Base-by-base conservation (phyloP, 371 early-diverging fungal species). In the Sporodiniella umbellata region DNA sequence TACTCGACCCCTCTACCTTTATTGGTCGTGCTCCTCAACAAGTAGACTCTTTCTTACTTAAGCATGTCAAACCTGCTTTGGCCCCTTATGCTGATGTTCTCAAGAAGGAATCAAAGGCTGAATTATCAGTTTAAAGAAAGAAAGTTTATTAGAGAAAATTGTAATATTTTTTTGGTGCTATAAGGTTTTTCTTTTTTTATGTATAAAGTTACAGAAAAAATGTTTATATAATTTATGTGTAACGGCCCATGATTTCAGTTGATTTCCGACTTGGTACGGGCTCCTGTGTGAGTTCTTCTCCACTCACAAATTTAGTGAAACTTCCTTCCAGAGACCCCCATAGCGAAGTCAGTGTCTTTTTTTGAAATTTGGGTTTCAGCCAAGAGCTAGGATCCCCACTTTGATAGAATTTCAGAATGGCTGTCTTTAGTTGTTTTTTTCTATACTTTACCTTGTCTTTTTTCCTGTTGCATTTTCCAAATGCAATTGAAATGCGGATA, bases 1-100 rank as follows among this genome's bases (percentile, higher is more conserved):
- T 98, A 28, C 75, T 98, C 63, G 92, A 95, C 44, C 95, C 96
- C 5, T 78, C 81, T 26, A 95, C 97, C 8, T 98, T 98, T 62
- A 86, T 91, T 52, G 98, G 98, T 26, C 83, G 96, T 53, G 97
- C 98, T 25, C 95, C 95, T 17, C 84, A 93, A 74, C 97, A 96
- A 75, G 95, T 94, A 21, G 92, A 85, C 47, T 70, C 69, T 45
- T 98, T 98, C 70, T 54, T 98, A 47, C 68, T 57, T 33, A 79
- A 86, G 33, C 86, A 93, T 59, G 98, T 98, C 40, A 64, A 79
- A 58, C 90, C 88, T 21, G 95, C 95, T 17, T 72, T 98, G 64
- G 84, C 80, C 25, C 90, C 92, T 28, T 95, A 85, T 68, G 65
- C 80, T 17, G 75, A 77, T 3, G 50, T 63, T 10, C 70, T 88